These are phyloP conservation scores for Nothophytophthora sp. DNA, from an alignment of 352 stramenopile species.

Conservation along the genomic window DNA sequence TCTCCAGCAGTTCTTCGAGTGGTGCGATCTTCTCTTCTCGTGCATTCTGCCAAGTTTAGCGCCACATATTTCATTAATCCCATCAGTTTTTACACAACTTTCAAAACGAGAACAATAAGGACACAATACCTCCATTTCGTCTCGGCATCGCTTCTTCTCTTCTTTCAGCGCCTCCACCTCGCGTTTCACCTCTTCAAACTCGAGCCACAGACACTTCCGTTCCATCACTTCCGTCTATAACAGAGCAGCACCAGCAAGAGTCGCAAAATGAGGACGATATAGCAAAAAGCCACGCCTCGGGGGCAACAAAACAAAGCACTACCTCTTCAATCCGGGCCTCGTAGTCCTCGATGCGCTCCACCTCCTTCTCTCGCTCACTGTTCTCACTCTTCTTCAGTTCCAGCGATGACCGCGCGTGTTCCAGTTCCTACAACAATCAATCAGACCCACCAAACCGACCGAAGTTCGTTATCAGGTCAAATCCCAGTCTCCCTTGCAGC, in stretches of 20 bases:
- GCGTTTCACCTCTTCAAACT: conserved; percentile 76
- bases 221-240: conserved; percentile 79
- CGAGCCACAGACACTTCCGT: conserved; percentile 86
- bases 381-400: conserved; percentile 89
- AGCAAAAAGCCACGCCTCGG: neutral
- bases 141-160: conserved; percentile 67
- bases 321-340: conserved; percentile 82
- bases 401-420: conserved; percentile 56
- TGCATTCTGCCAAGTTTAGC: conserved; percentile 40
- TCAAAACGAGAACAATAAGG: too few species aligned
- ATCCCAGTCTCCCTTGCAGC: too few species aligned
- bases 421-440: conserved; percentile 48
- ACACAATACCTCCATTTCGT: conserved; percentile 58
- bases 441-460: too few species aligned
- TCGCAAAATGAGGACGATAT: neutral
- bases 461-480: neutral
- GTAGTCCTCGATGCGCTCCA: conserved; percentile 84
- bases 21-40: conserved; percentile 65
- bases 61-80: neutral
- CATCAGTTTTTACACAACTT: neutral
- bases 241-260: conserved; percentile 1
- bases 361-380: conserved; percentile 75
- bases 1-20: conserved; percentile 64
- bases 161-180: conserved; percentile 68
- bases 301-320: neutral